These are phyloP conservation scores for Limtongozyma cylindracea DNA, from an alignment of 805 yeast species.

Conservation along the genomic window DNA sequence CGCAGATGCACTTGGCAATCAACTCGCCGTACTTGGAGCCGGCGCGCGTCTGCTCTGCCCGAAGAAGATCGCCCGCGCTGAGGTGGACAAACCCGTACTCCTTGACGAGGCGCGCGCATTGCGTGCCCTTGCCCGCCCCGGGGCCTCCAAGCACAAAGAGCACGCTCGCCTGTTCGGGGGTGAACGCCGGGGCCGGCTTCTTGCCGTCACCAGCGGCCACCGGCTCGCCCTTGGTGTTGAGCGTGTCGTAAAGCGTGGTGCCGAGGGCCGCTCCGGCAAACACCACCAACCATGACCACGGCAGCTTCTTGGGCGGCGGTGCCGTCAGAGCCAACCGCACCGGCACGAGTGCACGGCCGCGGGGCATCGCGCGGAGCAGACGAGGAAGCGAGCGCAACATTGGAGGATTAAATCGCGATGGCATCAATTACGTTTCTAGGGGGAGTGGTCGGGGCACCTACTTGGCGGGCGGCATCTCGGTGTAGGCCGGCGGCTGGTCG, in stretches of 20 bases:
- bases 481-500: too few species aligned
- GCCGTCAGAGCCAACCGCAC: too few species aligned
- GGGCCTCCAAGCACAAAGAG: slow-evolving; percentile 93
- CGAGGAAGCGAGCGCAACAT: too few species aligned
- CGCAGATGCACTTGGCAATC: slow-evolving; percentile 62
- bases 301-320: too few species aligned
- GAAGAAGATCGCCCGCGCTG: slow-evolving; percentile 86
- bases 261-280: slow-evolving; percentile 24
- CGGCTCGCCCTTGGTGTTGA: slow-evolving; percentile 17
- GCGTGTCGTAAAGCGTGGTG: slow-evolving; percentile 16
- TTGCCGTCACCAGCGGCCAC: slow-evolving; percentile 16
- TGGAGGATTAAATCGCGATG: too few species aligned
- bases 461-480: too few species aligned
- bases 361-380: too few species aligned
- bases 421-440: too few species aligned
- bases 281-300: too few species aligned
- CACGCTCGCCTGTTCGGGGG: slow-evolving; percentile 45
- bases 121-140: slow-evolving; percentile 96
- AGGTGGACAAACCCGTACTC: slow-evolving; percentile 70
- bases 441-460: too few species aligned
- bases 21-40: slow-evolving; percentile 72
- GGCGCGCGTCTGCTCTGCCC: slow-evolving; percentile 72
- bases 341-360: too few species aligned
- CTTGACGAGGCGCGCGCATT: slow-evolving; percentile 63
- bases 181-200: slow-evolving; percentile 16